Conservation (phyloP, 2,329 filamentous ascomycete species). For the Leptographium radiaticola region DNA sequence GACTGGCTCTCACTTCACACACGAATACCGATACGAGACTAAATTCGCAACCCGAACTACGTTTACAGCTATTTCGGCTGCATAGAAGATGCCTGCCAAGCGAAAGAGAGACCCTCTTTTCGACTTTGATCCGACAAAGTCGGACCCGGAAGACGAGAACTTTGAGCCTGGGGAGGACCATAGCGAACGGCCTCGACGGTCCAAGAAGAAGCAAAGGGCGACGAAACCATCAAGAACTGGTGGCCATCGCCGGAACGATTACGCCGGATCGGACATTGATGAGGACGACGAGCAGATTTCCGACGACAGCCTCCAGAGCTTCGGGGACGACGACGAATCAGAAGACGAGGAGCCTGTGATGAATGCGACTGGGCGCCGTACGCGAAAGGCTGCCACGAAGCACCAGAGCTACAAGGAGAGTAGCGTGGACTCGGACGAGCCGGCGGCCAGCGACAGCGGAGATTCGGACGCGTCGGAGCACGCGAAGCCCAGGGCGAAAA, state of each 20-base stretch:
- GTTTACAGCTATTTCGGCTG: too few species aligned
- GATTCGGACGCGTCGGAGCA: constrained; percentile 25
- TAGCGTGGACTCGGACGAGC: constrained; percentile 20
- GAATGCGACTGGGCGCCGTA: constrained; percentile 28
- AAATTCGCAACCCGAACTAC: too few species aligned
- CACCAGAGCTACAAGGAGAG: constrained; percentile 33
- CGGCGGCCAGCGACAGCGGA: constrained; percentile 16
- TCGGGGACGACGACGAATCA: constrained; percentile 24
- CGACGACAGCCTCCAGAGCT: constrained; percentile 38
- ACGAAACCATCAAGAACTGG: constrained; percentile 10
- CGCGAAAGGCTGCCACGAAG: constrained; percentile 30
- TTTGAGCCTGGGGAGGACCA: constrained; percentile 41
- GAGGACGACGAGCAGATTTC: constrained; percentile 44
- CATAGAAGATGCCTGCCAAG: constrained; percentile 31
- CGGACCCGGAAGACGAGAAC: constrained; percentile 53
- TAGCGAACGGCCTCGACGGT: constrained; percentile 28
- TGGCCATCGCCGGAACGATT: constrained; percentile 21
- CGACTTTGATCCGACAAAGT: constrained; percentile 54
- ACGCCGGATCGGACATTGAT: constrained; percentile 49
- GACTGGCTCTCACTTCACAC: neutral
- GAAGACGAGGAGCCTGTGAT: constrained; percentile 24
- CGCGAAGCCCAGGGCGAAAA: constrained; percentile 22
- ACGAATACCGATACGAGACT: neutral
- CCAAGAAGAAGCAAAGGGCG: constrained; percentile 24
- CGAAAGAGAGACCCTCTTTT: constrained; percentile 39